Conservation (phyloP, 345 rosid genomes). For the Lagerstroemia speciosa region DNA sequence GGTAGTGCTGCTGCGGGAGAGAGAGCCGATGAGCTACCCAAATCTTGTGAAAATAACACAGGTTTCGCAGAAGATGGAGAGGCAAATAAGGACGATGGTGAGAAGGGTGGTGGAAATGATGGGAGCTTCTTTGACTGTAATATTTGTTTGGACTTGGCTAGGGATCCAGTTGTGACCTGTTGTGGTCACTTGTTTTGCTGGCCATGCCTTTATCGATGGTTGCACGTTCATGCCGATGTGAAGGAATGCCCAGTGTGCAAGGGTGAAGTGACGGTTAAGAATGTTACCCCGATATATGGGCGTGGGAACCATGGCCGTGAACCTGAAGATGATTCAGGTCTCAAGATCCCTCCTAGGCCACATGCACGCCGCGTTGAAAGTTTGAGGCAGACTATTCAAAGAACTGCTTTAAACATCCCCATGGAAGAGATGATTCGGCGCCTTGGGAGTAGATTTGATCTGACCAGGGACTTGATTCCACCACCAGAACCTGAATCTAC, state of each 20-base stretch:
- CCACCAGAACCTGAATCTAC: conserved; percentile 32
- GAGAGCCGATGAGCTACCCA: conserved; percentile 43
- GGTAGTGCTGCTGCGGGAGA: conserved; percentile 73
- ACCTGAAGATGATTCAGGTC: conserved; percentile 43
- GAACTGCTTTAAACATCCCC: conserved; percentile 53
- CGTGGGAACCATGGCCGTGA: conserved; percentile 48
- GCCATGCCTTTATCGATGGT: conserved; percentile 81
- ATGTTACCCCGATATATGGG: conserved; percentile 81
- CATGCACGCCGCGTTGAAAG: conserved; percentile 75
- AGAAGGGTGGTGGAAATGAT: conserved; percentile 44
- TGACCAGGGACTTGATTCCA: conserved; percentile 15
- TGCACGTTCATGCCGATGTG: conserved; percentile 61
- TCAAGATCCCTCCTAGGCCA: conserved; percentile 79
- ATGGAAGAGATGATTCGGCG: conserved; percentile 39
- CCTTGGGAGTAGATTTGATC: conserved; percentile 26
- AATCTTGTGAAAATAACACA: conserved; percentile 59
- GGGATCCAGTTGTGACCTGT: conserved; percentile 83
- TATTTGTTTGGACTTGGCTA: conserved; percentile 73
- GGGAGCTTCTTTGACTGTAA: conserved; percentile 80
- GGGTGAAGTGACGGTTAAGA: conserved; percentile 73
- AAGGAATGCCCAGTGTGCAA: conserved; percentile 98
- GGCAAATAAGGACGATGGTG: conserved; percentile 40
- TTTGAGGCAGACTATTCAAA: conserved; percentile 67
- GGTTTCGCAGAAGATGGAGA: conserved; percentile 47
- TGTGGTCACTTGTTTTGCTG: conserved; percentile 97